Evolutionary conservation across 306 rosid species (phyloP), one percentile per base, ranked within the genome.

Genomic region (Sicyos baderoa): DNA sequence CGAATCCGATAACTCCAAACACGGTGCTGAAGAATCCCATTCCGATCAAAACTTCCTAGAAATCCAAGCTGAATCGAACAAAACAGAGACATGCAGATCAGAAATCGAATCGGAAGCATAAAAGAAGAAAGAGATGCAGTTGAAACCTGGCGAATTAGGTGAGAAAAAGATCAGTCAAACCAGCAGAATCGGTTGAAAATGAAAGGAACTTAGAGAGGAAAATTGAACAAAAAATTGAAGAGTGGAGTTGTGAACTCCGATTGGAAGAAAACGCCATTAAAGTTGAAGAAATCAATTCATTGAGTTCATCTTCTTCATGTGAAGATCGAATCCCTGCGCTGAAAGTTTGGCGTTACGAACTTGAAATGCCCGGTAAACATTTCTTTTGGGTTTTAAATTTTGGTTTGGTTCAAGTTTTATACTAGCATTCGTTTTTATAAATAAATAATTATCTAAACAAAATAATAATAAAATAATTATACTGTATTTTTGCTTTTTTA

Each of bases 21-120:
- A 90, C 70, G 78, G 81, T 89, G 65, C 86, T 72, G 8, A 90
- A 12, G 45, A 93, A 80, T 14, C 96, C 96, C 97, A 93, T 91
- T 48, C 74, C 67, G 60, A 19, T 18, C 44, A 48, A 71, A 66
- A 60, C 52, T 71, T 57, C 29, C 19, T 25, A 74, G 64, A 54
- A 60, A 60, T 54, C 19, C 18, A 51, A 65, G 18, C 69, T 62
- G 40, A 75, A 45, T 74, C 59, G 55, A 49, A 55, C 25, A 12
- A 15, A 2, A 47, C 25, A 21, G 22, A 15, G 21, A 59, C 45
- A 59, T 29, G 47, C 45, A 32, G 13, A 25, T 14, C 14, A 6
- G 44, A 27, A 25, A 25, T 58, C 18, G 37, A 45, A 65, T 9
- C 17, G 9, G 68, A 55, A 21, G 7, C 16, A 54, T 23, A 3